Evolutionary conservation across 2,329 filamentous ascomycete genomes (phyloP).

Genomic region (Fusarium lyarnte): DNA sequence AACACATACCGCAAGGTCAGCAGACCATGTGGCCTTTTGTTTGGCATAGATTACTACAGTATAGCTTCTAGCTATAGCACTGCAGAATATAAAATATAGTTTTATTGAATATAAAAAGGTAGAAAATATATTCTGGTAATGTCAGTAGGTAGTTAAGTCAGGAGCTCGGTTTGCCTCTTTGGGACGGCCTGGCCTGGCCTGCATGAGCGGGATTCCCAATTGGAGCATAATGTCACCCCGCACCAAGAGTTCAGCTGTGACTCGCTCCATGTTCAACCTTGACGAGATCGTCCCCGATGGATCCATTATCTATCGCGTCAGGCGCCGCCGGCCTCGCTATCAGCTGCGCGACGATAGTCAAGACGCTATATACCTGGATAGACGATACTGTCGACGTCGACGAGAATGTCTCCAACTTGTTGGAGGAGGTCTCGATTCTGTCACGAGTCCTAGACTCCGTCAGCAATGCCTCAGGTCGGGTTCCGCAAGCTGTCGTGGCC

Average conservation of each 20-base stretch:
- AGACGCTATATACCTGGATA: background rate
- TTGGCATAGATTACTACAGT: no score
- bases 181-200: background rate
- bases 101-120: background rate
- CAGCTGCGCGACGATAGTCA: background rate
- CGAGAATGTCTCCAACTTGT: background rate
- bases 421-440: background rate
- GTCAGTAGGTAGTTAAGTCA: fast-evolving
- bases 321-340: background rate
- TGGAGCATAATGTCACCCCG: background rate
- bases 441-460: background rate
- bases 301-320: background rate
- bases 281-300: background rate
- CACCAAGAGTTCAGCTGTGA: background rate
- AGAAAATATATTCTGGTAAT: background rate
- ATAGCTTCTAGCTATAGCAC: background rate
- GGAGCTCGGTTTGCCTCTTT: background rate
- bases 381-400: background rate
- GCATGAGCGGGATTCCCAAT: background rate
- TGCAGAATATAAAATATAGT: background rate
- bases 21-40: no score
- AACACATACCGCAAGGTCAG: no score
- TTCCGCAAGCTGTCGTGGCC: background rate
- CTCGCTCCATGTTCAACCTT: background rate
- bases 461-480: background rate